phyloP scores from a whole-genome alignment of 495 filamentous ascomycete species.

The Cercophora samala region DNA sequence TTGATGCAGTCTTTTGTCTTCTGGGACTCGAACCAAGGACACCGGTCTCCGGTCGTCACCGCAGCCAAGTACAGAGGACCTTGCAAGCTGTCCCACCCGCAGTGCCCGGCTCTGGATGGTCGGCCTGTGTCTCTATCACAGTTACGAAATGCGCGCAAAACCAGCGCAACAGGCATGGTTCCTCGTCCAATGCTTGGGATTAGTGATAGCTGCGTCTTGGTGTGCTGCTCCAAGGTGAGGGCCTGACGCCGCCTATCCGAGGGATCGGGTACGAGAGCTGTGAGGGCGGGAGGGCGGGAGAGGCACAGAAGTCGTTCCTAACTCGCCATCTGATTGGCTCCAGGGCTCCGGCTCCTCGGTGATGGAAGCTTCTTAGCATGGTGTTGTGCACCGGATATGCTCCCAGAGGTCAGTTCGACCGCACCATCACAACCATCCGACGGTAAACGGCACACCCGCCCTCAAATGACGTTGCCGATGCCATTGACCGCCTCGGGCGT shows the following conservation, averaged over 20 bases:
- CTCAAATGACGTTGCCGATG: conserved; percentile 10
- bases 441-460: conserved; percentile 4
- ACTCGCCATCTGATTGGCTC: not conserved
- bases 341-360: not conserved
- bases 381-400: not conserved
- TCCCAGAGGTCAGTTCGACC: not conserved
- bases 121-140: not conserved
- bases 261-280: conserved; percentile 2
- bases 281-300: conserved; percentile 3
- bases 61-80: too few relatives aligned
- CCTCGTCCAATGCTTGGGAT: not conserved
- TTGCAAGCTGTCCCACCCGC: too few relatives aligned
- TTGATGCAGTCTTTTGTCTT: not conserved
- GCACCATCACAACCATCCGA: conserved; percentile 9
- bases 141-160: not conserved
- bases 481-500: conserved; percentile 12
- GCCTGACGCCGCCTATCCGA: conserved; percentile 3
- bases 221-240: not conserved
- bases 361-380: not conserved
- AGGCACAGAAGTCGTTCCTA: not conserved
- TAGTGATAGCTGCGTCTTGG: not conserved
- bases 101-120: not conserved
- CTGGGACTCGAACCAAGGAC: not conserved
- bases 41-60: not conserved
- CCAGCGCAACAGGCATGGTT: not conserved